Percentiles rank a stretch among this genome's conserved stretches.
Conservation (phyloP, 352 stramenopile genomes). For the Phytophthora foliorum region DNA sequence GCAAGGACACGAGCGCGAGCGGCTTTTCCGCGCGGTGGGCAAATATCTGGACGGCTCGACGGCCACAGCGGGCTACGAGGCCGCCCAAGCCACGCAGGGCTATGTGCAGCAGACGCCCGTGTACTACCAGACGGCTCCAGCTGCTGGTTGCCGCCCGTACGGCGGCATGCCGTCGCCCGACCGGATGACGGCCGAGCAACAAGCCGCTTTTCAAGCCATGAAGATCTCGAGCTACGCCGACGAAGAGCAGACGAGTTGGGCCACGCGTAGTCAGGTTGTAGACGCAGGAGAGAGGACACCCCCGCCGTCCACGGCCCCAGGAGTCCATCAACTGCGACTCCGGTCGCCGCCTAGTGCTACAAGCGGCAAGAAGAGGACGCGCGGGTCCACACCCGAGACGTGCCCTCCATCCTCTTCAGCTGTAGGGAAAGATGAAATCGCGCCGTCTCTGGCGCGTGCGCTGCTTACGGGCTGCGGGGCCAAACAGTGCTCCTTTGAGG, state of each 20-base stretch:
- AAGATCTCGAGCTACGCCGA: constrained; percentile 44
- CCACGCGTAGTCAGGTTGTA: constrained; percentile 17
- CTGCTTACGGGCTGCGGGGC: constrained; percentile 63
- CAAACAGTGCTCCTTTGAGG: constrained; percentile 74
- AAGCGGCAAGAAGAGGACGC: constrained; percentile 56
- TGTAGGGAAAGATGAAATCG: constrained; percentile 42
- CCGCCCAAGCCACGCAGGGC: neutral
- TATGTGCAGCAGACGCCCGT: constrained; percentile 19
- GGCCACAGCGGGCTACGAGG: neutral
- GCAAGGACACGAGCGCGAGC: constrained; percentile 43
- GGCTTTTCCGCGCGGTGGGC: constrained; percentile 62
- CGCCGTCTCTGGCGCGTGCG: constrained; percentile 49
- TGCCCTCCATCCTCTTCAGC: constrained; percentile 10
- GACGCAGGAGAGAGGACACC: constrained; percentile 6
- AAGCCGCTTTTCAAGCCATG: constrained; percentile 48
- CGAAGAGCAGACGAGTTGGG: constrained; percentile 32
- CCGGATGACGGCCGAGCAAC: constrained; percentile 38
- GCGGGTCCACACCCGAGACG: constrained; percentile 19
- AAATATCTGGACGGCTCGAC: constrained; percentile 49
- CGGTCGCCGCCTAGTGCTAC: constrained; percentile 25
- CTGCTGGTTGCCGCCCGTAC: constrained; percentile 7
- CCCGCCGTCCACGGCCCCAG: neutral
- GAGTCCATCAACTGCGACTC: constrained; percentile 27
- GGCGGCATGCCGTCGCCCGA: constrained; percentile 36
- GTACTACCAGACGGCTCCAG: constrained; percentile 24